phyloP scores from a whole-genome alignment of 805 yeast genomes.

The Nakazawaea molendinolei region DNA sequence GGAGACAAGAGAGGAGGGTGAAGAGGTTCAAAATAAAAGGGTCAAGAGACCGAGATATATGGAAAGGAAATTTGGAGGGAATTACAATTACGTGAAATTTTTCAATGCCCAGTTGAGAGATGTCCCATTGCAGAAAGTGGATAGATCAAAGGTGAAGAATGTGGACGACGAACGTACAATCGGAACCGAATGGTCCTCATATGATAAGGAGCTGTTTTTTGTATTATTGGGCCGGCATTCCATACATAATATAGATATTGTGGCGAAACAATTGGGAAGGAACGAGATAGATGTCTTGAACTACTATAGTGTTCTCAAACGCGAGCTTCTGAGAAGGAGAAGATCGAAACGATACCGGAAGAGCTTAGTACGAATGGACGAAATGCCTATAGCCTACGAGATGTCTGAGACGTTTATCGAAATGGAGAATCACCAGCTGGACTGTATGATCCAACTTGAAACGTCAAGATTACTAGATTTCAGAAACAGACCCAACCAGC shows the following conservation, averaged over 20 bases:
- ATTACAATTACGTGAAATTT: slow-evolving; percentile 5
- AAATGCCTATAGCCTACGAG: slow-evolving; percentile 48
- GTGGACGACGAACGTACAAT: neutral
- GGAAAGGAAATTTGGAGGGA: slow-evolving; percentile 1
- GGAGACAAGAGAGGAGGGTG: too few relatives aligned
- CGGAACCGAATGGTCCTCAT: slow-evolving; percentile 37
- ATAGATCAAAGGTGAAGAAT: neutral
- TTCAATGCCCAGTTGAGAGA: slow-evolving; percentile 4
- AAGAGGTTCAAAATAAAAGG: too few relatives aligned
- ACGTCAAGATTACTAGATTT: too few relatives aligned
- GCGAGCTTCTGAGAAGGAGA: slow-evolving; percentile 17
- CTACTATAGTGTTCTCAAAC: slow-evolving; percentile 36
- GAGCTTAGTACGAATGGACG: slow-evolving; percentile 29
- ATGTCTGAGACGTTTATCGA: slow-evolving; percentile 35
- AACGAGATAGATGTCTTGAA: slow-evolving; percentile 34
- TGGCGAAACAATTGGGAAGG: slow-evolving; percentile 33
- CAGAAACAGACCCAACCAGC: too few relatives aligned
- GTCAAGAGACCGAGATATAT: too few relatives aligned
- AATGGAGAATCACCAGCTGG: slow-evolving; percentile 33
- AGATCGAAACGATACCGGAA: slow-evolving; percentile 13
- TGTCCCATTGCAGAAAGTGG: neutral
- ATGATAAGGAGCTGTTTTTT: slow-evolving; percentile 49
- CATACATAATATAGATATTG: slow-evolving; percentile 37
- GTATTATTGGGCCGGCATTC: slow-evolving; percentile 41
- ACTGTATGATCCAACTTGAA: neutral